Conservation (phyloP, 106 monocot species). For the Ottelia alismoides region DNA sequence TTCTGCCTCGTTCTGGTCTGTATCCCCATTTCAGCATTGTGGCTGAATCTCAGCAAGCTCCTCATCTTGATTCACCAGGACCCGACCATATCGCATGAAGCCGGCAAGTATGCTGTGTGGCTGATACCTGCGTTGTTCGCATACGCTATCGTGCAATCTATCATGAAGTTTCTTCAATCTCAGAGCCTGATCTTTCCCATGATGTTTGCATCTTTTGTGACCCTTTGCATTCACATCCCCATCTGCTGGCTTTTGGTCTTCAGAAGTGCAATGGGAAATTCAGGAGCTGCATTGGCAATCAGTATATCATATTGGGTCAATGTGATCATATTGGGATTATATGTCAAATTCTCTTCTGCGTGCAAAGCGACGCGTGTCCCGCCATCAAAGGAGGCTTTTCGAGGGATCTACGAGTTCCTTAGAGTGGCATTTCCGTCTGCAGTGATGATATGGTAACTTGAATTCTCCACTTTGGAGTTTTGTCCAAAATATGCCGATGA, state of each 20-base stretch:
- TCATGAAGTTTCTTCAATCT: slow-evolving; percentile 21
- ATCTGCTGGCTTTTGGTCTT: slow-evolving; percentile 59
- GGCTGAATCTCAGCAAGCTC: slow-evolving; percentile 9
- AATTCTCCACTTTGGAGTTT: neutral
- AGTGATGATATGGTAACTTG: slow-evolving; percentile 20
- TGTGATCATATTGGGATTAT: slow-evolving; percentile 35
- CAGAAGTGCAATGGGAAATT: slow-evolving; percentile 26
- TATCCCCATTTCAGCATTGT: slow-evolving; percentile 17
- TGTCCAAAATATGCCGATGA: no score
- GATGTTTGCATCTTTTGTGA: neutral
- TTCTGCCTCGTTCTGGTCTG: no score
- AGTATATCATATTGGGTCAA: slow-evolving; percentile 60
- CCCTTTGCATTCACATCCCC: slow-evolving; percentile 21
- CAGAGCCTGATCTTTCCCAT: slow-evolving; percentile 18
- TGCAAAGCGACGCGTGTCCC: slow-evolving; percentile 36
- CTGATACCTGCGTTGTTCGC: slow-evolving; percentile 21
- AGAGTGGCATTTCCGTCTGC: slow-evolving; percentile 17
- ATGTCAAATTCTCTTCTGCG: slow-evolving; percentile 36
- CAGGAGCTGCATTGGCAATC: slow-evolving; percentile 54
- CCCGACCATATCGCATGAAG: no score
- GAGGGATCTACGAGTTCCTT: slow-evolving; percentile 9
- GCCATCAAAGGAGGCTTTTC: no score
- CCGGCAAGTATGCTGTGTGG: slow-evolving; percentile 19
- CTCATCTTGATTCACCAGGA: slow-evolving; percentile 10
- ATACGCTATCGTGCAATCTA: slow-evolving; percentile 7